Evolutionary conservation across 257 asterid genomes (phyloP).

Genomic region (Forsythia suspensa): DNA sequence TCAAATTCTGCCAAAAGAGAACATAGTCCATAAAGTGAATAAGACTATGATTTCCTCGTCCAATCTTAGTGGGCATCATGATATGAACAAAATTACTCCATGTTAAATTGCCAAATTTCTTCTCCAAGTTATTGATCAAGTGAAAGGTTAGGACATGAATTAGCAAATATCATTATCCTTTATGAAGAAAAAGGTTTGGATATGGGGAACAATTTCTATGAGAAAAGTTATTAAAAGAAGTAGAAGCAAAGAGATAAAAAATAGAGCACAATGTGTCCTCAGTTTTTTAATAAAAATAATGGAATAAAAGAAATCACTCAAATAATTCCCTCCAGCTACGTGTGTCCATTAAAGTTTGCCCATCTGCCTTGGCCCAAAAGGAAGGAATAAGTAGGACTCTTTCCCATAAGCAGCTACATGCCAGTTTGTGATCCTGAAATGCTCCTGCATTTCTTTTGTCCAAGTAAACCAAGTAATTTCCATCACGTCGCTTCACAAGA

Average conservation of each 20-base stretch:
- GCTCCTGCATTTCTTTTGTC: neutral
- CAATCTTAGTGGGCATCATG: constrained; percentile 11
- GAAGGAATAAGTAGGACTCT: neutral
- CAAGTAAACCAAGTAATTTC: neutral
- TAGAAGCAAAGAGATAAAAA: neutral
- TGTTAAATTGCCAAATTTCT: constrained; percentile 2
- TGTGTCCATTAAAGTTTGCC: neutral
- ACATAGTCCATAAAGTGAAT: constrained; percentile 24
- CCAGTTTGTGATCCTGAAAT: neutral
- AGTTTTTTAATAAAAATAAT: neutral
- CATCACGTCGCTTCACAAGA: neutral
- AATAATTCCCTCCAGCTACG: neutral
- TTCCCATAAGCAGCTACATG: neutral
- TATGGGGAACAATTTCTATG: neutral
- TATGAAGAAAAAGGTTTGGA: neutral
- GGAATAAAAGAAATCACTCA: neutral
- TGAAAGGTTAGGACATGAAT: neutral
- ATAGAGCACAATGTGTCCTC: neutral
- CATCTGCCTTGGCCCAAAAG: neutral
- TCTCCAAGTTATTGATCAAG: constrained; percentile 1
- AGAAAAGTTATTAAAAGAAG: neutral
- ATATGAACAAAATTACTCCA: constrained; percentile 4
- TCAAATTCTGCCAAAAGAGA: constrained; percentile 70
- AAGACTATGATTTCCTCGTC: constrained; percentile 21
- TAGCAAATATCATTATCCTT: constrained; percentile 10